phyloP scores from a whole-genome alignment of 176 grass and related monocot genomes.

The Panicum miliaceum region DNA sequence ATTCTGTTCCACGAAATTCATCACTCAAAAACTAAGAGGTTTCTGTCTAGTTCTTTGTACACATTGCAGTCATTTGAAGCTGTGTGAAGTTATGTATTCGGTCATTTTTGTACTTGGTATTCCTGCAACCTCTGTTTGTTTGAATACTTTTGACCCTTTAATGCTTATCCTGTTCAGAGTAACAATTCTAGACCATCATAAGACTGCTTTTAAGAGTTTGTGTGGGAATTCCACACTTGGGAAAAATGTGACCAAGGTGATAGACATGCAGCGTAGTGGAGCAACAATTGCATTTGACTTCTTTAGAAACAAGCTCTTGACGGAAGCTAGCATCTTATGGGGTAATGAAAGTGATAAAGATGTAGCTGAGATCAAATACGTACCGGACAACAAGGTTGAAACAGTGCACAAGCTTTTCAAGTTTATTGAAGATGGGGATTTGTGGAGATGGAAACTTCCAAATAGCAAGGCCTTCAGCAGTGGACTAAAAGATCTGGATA shows the following conservation, averaged over 20 bases:
- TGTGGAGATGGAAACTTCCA: conserved; percentile 80
- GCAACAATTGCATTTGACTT: conserved; percentile 96
- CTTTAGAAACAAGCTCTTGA: conserved; percentile 69
- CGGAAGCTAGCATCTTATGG: conserved; percentile 30
- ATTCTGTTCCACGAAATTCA: not conserved
- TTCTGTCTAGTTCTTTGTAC: conserved; percentile 3
- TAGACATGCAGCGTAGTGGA: conserved; percentile 92
- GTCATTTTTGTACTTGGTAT: not conserved
- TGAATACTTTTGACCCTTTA: not conserved
- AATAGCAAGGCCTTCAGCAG: conserved; percentile 89
- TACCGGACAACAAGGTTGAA: conserved; percentile 65
- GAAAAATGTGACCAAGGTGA: conserved; percentile 81
- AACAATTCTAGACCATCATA: conserved; percentile 92
- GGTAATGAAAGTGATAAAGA: conserved; percentile 34
- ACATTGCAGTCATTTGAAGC: not conserved
- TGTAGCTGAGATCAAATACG: conserved; percentile 38
- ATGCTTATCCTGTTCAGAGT: conserved; percentile 56
- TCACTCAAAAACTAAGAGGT: not conserved
- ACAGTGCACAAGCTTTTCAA: conserved; percentile 76
- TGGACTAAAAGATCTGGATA: conserved; percentile 79
- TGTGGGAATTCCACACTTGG: conserved; percentile 49
- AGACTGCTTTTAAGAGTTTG: conserved; percentile 82
- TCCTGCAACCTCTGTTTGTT: not conserved
- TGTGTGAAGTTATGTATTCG: not conserved
- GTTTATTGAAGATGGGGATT: conserved; percentile 89